Percentiles rank a stretch among this genome's conserved stretches.
Conservation (phyloP, 176 grass and related monocot genomes). For the Calamus simplicifolius region DNA sequence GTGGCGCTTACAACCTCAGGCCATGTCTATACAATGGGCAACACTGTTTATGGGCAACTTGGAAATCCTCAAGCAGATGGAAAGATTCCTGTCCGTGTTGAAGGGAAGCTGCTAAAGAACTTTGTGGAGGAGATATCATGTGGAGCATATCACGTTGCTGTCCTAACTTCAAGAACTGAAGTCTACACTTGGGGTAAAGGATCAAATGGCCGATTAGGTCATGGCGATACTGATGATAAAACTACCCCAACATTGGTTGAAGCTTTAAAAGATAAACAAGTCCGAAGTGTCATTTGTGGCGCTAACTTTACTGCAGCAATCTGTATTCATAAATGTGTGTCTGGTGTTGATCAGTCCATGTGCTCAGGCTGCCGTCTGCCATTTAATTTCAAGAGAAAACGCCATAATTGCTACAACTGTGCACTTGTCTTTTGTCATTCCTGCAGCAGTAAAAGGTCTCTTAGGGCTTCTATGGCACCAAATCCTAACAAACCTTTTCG, state of each 20-base stretch:
- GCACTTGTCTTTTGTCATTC: slow-evolving; percentile 91
- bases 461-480: slow-evolving; percentile 85
- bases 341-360: slow-evolving; percentile 92
- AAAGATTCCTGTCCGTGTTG: slow-evolving; percentile 66
- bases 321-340: slow-evolving; percentile 99
- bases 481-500: slow-evolving; percentile 94
- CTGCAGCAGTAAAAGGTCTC: slow-evolving; percentile 88
- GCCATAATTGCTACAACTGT: slow-evolving; percentile 98
- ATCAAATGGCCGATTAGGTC: slow-evolving; percentile 90
- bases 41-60: slow-evolving; percentile 83
- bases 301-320: slow-evolving; percentile 94
- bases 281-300: slow-evolving; percentile 91
- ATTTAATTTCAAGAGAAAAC: slow-evolving; percentile 97
- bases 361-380: slow-evolving; percentile 91
- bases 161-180: slow-evolving; percentile 86
- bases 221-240: slow-evolving; percentile 79
- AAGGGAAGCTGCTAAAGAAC: slow-evolving; percentile 85
- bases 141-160: slow-evolving; percentile 92
- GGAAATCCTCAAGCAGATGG: slow-evolving; percentile 80
- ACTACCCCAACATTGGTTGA: slow-evolving; percentile 87
- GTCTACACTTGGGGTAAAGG: slow-evolving; percentile 99
- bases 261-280: slow-evolving; percentile 96
- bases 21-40: slow-evolving; percentile 93
- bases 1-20: slow-evolving; percentile 91
- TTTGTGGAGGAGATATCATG: slow-evolving; percentile 99